A percentile compares a stretch with the other conserved stretches of the same genome.
phyloP scores from a whole-genome alignment of 2,329 filamentous ascomycete species.

The Eurotiales sp. region DNA sequence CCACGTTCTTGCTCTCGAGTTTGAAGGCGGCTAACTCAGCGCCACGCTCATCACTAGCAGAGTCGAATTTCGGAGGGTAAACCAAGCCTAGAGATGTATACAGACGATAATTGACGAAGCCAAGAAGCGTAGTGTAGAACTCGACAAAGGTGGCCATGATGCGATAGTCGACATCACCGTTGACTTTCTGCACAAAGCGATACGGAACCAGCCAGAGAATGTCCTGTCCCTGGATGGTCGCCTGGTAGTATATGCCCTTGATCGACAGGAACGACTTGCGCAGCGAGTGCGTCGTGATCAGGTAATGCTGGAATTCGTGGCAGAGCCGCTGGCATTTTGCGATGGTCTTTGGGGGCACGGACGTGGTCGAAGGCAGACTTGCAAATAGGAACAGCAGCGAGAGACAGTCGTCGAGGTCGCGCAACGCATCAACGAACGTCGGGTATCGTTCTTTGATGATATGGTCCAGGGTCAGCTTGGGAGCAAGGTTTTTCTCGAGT shows the following conservation, averaged over 20 bases:
- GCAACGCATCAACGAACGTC: slow-evolving; percentile 88
- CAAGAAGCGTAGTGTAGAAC: slow-evolving; percentile 94
- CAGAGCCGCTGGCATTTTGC: slow-evolving; percentile 88
- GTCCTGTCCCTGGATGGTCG: slow-evolving; percentile 93
- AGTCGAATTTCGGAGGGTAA: slow-evolving; percentile 93
- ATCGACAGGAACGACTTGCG: slow-evolving; percentile 97
- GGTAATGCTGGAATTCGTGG: slow-evolving; percentile 95
- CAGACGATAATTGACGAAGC: slow-evolving; percentile 92
- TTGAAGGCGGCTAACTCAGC: slow-evolving; percentile 89
- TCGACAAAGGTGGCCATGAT: slow-evolving; percentile 99
- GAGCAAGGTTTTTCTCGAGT: slow-evolving; percentile 85
- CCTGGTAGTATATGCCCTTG: slow-evolving; percentile 99
- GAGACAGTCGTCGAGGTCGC: slow-evolving; percentile 93
- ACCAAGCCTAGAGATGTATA: slow-evolving; percentile 89
- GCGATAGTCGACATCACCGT: slow-evolving; percentile 92
- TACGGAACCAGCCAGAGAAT: slow-evolving; percentile 97
- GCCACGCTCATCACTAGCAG: slow-evolving; percentile 78
- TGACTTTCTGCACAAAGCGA: slow-evolving; percentile 92
- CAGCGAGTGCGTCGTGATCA: slow-evolving; percentile 86
- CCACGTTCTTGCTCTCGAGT: slow-evolving; percentile 68
- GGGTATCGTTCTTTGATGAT: slow-evolving; percentile 98
- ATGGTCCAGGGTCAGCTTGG: slow-evolving; percentile 88
- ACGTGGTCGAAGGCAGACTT: slow-evolving; percentile 83
- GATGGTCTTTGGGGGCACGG: slow-evolving; percentile 92
- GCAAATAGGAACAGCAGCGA: slow-evolving; percentile 98